phyloP scores from a whole-genome alignment of 2,329 filamentous ascomycete genomes.

The Pseudogymnoascus sp. region DNA sequence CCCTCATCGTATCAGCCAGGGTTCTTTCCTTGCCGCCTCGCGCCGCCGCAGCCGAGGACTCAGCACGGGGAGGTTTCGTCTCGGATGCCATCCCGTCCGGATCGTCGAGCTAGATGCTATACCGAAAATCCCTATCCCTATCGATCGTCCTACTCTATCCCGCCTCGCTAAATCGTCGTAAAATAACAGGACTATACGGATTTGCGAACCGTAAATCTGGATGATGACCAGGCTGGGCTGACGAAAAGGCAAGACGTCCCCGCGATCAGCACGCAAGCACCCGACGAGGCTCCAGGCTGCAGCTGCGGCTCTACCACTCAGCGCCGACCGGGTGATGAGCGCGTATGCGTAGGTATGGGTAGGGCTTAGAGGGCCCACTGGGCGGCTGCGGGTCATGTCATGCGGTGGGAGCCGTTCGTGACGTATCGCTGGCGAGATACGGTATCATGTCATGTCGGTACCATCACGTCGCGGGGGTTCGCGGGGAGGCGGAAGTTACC shows the following conservation, averaged over 20 bases:
- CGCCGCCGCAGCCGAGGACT: neutral
- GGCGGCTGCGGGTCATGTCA: neutral
- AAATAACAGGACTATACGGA: too few species aligned
- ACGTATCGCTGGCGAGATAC: neutral
- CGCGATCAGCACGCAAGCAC: neutral
- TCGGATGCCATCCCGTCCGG: neutral
- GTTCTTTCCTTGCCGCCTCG: slow-evolving; percentile 15
- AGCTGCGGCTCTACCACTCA: neutral
- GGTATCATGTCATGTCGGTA: neutral
- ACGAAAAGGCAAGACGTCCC: neutral
- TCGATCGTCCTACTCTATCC: neutral
- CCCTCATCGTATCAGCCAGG: slow-evolving; percentile 36
- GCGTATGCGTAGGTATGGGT: neutral
- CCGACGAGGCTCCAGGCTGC: neutral
- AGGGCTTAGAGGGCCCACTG: neutral
- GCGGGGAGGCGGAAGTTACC: neutral
- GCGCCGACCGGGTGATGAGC: neutral
- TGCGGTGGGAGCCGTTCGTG: neutral
- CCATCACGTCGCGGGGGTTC: neutral
- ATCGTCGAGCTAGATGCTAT: neutral
- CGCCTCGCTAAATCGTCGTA: neutral
- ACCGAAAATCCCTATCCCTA: neutral
- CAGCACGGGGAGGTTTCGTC: neutral
- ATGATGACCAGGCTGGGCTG: too few species aligned
- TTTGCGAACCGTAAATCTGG: neutral